Base-by-base conservation (phyloP, 306 rosid species). In the Begonia loranthoides region DNA sequence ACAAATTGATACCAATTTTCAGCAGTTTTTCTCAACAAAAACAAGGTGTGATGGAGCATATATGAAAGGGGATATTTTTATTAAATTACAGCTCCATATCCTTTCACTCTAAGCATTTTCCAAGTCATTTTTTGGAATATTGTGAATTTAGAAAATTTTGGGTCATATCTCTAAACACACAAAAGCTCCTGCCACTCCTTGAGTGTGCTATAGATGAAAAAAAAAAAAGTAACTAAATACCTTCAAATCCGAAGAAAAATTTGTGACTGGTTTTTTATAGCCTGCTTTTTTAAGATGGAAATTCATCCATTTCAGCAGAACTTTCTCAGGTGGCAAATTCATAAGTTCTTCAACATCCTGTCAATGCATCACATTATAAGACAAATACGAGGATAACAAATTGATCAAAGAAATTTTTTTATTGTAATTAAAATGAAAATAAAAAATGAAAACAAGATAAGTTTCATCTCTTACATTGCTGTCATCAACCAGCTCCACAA, bases 321-420 rank as follows among this genome's bases (percentile, higher is more conserved):
- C 83, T 70, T 86, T 92, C 61, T 92, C 96, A 1, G 99, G 99
- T 12, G 99, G 78, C 67, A 83, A 79, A 75, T 65, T 83, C 68
- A 92, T 66, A 72, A 86, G 93, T 80, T 92, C 99, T 77, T 92
- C 99, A 60, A 92, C 80, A 36, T 86, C 96, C 99, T 92, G 60
- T 7, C 10, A 46, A 56, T 45, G 50, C 45, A 65, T 28, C 36
- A 28, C 36, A 28, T 28, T 28, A 5, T 28, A 28, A 28, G 36
- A 5, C 36, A 28, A 19, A 19, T 19, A 28, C 36, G 36, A 28
- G 1, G 0, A 28, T 4, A 28, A 28, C 36, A 28, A 28, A 28
- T 28, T 0, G 36, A 28, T 28, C 36, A 5, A 28, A 28, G 36
- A 28, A 28, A 28, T 7, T 28, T 1, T 28, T 28, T 7, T 28